Percentiles rank a stretch among this genome's conserved stretches.
Evolutionary conservation across 2,329 filamentous ascomycete species (phyloP).

Genomic region (Alternaria dauci): DNA sequence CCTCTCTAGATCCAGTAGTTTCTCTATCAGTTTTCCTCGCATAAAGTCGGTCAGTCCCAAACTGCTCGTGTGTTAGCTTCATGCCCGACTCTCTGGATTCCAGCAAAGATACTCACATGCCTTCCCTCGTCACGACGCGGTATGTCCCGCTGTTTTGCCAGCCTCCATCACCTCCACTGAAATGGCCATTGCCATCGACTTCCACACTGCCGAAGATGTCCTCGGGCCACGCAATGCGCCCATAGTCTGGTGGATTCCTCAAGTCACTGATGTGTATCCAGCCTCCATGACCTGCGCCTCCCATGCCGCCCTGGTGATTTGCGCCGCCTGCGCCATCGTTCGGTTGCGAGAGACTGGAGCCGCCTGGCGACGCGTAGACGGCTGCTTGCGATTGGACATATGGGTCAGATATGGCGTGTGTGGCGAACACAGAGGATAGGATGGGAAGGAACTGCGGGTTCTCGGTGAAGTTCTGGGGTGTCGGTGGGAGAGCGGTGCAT

Average conservation of each 20-base stretch:
- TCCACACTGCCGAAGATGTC: conserved; percentile 73
- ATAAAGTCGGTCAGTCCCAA: conserved; percentile 35
- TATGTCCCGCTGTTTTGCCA: conserved; percentile 72
- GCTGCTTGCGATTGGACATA: conserved; percentile 66
- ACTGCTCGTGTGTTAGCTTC: conserved; percentile 6
- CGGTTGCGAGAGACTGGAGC: conserved; percentile 60
- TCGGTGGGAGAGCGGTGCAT: conserved; percentile 63
- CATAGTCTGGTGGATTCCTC: conserved; percentile 68
- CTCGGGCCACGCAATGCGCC: conserved; percentile 70
- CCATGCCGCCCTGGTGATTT: conserved; percentile 66
- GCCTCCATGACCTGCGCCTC: conserved; percentile 66
- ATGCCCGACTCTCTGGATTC: background rate
- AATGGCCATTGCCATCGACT: conserved; percentile 65
- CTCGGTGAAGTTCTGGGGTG: conserved; percentile 63
- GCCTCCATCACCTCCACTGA: conserved; percentile 63
- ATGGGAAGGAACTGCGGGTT: conserved; percentile 66
- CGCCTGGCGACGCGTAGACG: conserved; percentile 67
- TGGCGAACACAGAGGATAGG: conserved; percentile 63
- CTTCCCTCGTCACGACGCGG: conserved; percentile 66
- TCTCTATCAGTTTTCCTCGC: conserved; percentile 32
- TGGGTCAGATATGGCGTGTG: conserved; percentile 64
- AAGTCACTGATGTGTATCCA: conserved; percentile 70
- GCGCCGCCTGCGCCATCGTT: conserved; percentile 64
- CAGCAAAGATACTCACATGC: conserved; percentile 58
- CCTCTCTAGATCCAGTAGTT: conserved; percentile 30